Base-by-base conservation (phyloP, 768 basidiomycete species). In the Symmetrospora coprosmae region DNA sequence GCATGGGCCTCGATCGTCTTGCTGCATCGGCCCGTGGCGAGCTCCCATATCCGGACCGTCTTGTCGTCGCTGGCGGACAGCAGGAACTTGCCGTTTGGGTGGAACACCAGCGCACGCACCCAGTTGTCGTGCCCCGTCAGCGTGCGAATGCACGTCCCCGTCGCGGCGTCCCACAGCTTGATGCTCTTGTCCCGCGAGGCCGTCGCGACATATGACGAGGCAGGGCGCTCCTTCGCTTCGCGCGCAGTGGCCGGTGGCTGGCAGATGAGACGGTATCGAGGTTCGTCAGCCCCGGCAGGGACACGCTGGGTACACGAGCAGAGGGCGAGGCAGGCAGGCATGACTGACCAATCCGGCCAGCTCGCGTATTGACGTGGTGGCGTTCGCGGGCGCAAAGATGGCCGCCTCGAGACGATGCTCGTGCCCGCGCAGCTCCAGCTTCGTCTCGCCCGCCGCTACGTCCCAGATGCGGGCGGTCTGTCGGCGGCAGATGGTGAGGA, bases 21-120 rank as follows among this genome's bases (percentile, higher is more conserved):
- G 65, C 83, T 77, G 71, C 87, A 89, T 64, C 87, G 78, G 0
- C 88, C 89, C 2, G 84, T 85, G 40, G 79, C 77, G 34, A 92
- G 75, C 67, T 91, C 89, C 89, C 89, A 92, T 8, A 91, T 79
- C 8, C 86, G 81, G 66, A 91, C 81, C 9, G 86, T 86, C 73
- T 89, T 86, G 76, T 92, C 89, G 71, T 92, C 89, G 13, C 86
- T 85, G 3, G 85, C 86, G 8, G 87, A 89, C n/a, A 92, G 77
- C 13, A 92, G 79, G 71, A 81, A 84, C 72, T 90, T 90, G 16
- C 89, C 89, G 9, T 81, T 81, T 0, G 89, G 89, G 72, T 91
- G 89, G 75, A 91, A 91, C 17, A 85, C 81, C 41, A 92, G 76
- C 0, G 82, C 85, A 59, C 87, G 81, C 50, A 92, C 78, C 89